Base-by-base conservation (phyloP, 1,139 yeast species). In the Schwanniomyces etchellsii region DNA sequence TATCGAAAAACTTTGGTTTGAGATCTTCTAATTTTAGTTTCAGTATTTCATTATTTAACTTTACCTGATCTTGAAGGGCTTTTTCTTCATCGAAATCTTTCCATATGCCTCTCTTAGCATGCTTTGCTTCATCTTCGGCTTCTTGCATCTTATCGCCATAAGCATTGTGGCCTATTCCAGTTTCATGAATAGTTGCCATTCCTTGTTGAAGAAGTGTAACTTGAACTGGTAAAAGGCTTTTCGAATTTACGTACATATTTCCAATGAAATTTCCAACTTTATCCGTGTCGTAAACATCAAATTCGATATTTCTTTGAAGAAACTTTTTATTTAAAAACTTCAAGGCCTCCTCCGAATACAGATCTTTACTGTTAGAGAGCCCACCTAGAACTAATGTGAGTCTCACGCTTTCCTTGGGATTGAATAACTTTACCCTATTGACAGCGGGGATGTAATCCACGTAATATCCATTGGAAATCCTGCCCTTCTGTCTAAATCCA, bases 241-340 rank as follows among this genome's bases (percentile, higher is more conserved):
- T 67, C 5, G 74, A 68, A 15, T 72, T 72, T 10, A 75, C 50
- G 48, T 62, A 81, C 32, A 84, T 47, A 44, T 80, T 75, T 31
- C 95, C 94, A 49, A 84, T 75, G 45, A 85, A 86, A 0, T 83
- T 84, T 36, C 95, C 95, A 37, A 81, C 67, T 48, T 79, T 82
- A 52, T 86, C 96, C 33, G 74, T 71, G 36, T 74, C 81, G 40
- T 75, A 74, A 16, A 85, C 71, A 34, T 80, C 81, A 42, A 85
- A 64, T 42, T 74, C 78, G 28, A 84, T 81, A 41, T 77, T 83
- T 48, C 86, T 72, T 60, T 86, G 96, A 51, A 78, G 65, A 33
- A 74, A 66, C 39, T 71, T 70, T 37, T 65, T 69, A 46, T 66
- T 68, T 40, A 80, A 69, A 46, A 60, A 77, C 29, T 67, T 72